A percentile compares a stretch with the other conserved stretches of the same genome.
These are phyloP conservation scores for Scorias spongiosa DNA, from an alignment of 2,329 filamentous ascomycete genomes.

Conservation along the genomic window DNA sequence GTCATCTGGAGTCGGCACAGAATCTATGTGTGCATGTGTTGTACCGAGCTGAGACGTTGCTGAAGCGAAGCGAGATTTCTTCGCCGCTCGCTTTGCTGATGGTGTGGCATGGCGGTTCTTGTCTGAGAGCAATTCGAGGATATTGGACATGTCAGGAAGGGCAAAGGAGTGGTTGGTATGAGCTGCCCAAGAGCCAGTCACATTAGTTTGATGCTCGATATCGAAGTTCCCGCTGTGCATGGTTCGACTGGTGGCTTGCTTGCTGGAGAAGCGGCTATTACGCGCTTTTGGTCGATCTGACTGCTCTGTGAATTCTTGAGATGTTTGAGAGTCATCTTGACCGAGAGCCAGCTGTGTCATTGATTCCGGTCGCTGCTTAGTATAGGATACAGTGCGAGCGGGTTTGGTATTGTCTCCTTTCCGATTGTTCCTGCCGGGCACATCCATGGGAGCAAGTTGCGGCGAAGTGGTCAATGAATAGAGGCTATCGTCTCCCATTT, in stretches of 20 bases:
- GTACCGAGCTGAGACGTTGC: constrained; percentile 23
- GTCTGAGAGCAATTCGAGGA: constrained; percentile 46
- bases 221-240: constrained; percentile 10
- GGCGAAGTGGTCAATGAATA: constrained; percentile 10
- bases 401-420: background rate
- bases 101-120: constrained; percentile 43
- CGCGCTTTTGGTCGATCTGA: constrained; percentile 27
- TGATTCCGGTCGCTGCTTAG: constrained; percentile 35
- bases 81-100: constrained; percentile 36
- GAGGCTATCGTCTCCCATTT: constrained; percentile 21
- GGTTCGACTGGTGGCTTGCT: constrained; percentile 9
- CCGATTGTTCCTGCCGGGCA: background rate
- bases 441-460: background rate
- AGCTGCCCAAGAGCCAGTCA: constrained; percentile 29
- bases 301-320: constrained; percentile 32
- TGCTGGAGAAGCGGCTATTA: constrained; percentile 37
- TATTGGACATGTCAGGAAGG: constrained; percentile 44
- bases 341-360: constrained; percentile 38
- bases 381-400: background rate
- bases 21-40: constrained; percentile 34
- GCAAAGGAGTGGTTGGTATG: constrained; percentile 44
- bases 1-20: constrained; percentile 42
- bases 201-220: constrained; percentile 15
- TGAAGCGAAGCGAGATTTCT: constrained; percentile 39
- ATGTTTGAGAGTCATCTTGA: constrained; percentile 36